These are phyloP conservation scores for Auricularia sp. DNA, from an alignment of 768 basidiomycete species.

Conservation along the genomic window DNA sequence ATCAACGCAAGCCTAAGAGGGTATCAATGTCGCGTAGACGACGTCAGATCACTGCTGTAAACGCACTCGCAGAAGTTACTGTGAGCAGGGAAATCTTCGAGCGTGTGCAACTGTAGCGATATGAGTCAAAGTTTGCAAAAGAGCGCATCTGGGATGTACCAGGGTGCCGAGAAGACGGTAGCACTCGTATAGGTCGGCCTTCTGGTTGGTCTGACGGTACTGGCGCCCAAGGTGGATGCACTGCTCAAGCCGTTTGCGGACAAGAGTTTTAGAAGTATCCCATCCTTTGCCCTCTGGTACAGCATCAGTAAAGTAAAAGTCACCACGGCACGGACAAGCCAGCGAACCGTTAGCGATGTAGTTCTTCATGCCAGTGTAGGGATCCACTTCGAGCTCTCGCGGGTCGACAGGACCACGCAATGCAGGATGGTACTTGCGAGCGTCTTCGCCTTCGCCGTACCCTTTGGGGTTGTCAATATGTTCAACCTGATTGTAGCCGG, in stretches of 20 bases:
- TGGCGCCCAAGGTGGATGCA: conserved; percentile 74
- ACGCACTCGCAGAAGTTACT: conserved; percentile 71
- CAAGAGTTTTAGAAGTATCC: conserved; percentile 78
- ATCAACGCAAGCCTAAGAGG: conserved; percentile 46
- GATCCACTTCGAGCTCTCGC: conserved; percentile 76
- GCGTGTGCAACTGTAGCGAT: conserved; percentile 50
- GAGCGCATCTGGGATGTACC: conserved; percentile 25
- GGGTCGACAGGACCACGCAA: conserved; percentile 81
- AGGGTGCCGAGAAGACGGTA: conserved; percentile 70
- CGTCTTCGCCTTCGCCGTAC: conserved; percentile 76
- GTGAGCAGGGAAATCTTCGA: conserved; percentile 84
- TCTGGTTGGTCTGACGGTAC: conserved; percentile 45
- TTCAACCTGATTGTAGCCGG: conserved; percentile 40
- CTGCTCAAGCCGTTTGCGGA: conserved; percentile 58
- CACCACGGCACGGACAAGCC: not conserved
- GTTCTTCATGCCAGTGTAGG: conserved; percentile 86
- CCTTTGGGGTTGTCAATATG: conserved; percentile 93
- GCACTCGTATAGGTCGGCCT: conserved; percentile 65
- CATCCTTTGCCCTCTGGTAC: conserved; percentile 57
- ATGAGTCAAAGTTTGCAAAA: not conserved
- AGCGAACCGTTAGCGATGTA: conserved; percentile 71
- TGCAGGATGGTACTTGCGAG: conserved; percentile 62
- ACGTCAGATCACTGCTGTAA: not conserved
- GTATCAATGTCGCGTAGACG: conserved; percentile 20
- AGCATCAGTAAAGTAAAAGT: not conserved